Conservation (phyloP, 208 protist genomes). For the Phytomonas sp. region DNA sequence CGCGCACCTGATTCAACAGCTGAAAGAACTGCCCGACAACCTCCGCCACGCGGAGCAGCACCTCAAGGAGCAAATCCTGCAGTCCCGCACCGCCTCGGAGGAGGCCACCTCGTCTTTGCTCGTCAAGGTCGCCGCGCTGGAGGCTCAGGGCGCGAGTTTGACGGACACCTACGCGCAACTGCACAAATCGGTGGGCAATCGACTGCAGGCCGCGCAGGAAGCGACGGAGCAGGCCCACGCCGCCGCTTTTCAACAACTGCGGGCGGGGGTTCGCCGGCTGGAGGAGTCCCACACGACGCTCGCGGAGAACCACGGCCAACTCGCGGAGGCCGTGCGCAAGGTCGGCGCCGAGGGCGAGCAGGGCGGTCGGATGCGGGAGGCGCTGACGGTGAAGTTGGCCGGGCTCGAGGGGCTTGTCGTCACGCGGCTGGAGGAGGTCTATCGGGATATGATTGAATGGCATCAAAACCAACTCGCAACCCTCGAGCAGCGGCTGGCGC, state of each 20-base stretch:
- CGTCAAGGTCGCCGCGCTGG: conserved; percentile 10
- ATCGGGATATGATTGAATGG: conserved; percentile 8
- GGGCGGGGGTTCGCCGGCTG: not conserved
- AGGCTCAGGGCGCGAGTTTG: conserved; percentile 6
- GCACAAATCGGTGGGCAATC: not conserved
- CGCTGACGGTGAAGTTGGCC: conserved; percentile 1
- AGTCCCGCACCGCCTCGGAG: too few relatives aligned
- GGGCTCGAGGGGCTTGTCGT: conserved; percentile 5
- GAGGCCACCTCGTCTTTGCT: too few relatives aligned
- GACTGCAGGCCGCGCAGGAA: conserved; percentile 5
- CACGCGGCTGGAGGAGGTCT: conserved; percentile 5
- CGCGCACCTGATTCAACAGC: conserved; percentile 10
- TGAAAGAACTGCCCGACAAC: conserved; percentile 17
- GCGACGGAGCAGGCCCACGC: conserved; percentile 12
- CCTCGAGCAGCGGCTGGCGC: conserved; percentile 19
- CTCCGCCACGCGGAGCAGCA: conserved; percentile 13
- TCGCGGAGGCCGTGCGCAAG: conserved; percentile 13
- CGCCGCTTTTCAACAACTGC: conserved; percentile 15
- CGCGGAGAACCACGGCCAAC: not conserved
- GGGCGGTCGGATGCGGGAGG: conserved; percentile 11
- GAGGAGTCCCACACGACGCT: not conserved
- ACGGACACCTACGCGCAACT: conserved; percentile 8
- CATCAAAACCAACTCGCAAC: conserved; percentile 23
- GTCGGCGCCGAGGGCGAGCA: conserved; percentile 13
- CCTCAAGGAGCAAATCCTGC: conserved; percentile 11